Evolutionary conservation across 1,284 basidiomycete species (phyloP).

Genomic region (Tilletiaria anomala): DNA sequence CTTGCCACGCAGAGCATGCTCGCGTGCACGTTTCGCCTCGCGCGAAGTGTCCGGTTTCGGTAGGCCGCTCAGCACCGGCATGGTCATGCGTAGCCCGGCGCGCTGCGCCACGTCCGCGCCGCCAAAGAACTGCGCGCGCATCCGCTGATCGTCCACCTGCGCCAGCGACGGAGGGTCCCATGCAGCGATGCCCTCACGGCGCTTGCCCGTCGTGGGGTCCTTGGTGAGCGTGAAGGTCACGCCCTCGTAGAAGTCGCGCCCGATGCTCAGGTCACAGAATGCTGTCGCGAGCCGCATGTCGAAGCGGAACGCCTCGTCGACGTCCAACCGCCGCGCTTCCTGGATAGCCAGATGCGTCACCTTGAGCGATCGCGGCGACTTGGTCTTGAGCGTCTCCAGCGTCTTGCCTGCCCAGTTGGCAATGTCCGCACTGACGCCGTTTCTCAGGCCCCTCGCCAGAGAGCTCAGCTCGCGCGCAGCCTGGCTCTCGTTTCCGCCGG

Average conservation of each 20-base stretch:
- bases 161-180: constrained; percentile 26
- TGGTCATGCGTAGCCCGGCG: too few relatives aligned
- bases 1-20: constrained; percentile 11
- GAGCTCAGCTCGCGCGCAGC: constrained; percentile 16
- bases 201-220: constrained; percentile 32
- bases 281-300: constrained; percentile 35
- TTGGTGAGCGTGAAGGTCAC: constrained; percentile 27
- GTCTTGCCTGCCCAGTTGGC: constrained; percentile 20
- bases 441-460: too few relatives aligned
- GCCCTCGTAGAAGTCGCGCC: constrained; percentile 39
- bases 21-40: too few relatives aligned
- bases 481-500: constrained; percentile 5
- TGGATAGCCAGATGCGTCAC: constrained; percentile 23
- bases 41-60: too few relatives aligned
- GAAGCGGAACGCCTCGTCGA: constrained; percentile 23
- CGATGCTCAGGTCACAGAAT: constrained; percentile 34
- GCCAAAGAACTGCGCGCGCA: constrained; percentile 25
- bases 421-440: constrained; percentile 1
- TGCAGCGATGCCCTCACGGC: constrained; percentile 15
- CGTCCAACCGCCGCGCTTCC: constrained; percentile 3
- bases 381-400: constrained; percentile 18
- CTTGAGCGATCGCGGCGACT: constrained; percentile 31
- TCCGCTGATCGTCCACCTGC: constrained; percentile 15
- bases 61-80: too few relatives aligned
- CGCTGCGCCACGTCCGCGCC: constrained; percentile 12